Percentiles rank a stretch among this genome's conserved stretches.
These are phyloP conservation scores for Irpex rosettiformis DNA, from an alignment of 1,284 basidiomycete genomes.

Conservation along the genomic window DNA sequence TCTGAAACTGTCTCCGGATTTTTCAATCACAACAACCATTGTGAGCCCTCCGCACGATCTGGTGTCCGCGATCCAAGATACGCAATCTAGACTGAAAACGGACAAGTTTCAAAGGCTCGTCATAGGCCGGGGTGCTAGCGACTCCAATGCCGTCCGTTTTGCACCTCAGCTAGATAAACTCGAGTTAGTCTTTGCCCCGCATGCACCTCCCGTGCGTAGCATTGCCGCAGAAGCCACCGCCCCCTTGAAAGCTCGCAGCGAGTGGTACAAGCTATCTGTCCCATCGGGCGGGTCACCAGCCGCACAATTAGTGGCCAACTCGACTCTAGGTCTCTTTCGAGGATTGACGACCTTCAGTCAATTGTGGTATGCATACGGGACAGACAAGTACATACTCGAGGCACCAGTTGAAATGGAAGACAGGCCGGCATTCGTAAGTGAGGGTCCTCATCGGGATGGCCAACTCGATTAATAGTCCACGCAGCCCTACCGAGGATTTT, in stretches of 20 bases:
- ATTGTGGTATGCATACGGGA: constrained; percentile 58
- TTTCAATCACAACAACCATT: constrained; percentile 32
- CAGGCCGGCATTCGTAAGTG: constrained; percentile 54
- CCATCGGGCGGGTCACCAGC: constrained; percentile 50
- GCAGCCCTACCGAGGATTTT: constrained; percentile 72
- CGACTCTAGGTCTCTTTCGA: constrained; percentile 74
- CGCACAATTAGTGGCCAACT: constrained; percentile 60
- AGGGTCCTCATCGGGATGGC: neutral
- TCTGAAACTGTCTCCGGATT: constrained; percentile 44
- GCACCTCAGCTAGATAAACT: constrained; percentile 26
- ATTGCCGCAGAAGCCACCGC: constrained; percentile 52
- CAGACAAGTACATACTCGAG: constrained; percentile 43
- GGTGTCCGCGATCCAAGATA: constrained; percentile 35
- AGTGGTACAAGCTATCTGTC: constrained; percentile 60
- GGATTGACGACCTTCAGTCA: constrained; percentile 82
- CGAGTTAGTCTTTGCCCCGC: constrained; percentile 32
- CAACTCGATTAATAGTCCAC: neutral
- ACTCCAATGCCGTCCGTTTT: constrained; percentile 25
- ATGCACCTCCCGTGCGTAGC: constrained; percentile 20
- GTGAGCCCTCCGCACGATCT: constrained; percentile 37
- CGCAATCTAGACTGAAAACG: constrained; percentile 29
- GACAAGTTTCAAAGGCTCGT: constrained; percentile 41
- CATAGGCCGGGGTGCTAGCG: constrained; percentile 41
- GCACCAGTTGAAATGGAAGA: constrained; percentile 59
- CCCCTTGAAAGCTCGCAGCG: constrained; percentile 47